Evolutionary conservation across 495 filamentous ascomycete genomes (phyloP).

Genomic region (Articulospora tetracladia): DNA sequence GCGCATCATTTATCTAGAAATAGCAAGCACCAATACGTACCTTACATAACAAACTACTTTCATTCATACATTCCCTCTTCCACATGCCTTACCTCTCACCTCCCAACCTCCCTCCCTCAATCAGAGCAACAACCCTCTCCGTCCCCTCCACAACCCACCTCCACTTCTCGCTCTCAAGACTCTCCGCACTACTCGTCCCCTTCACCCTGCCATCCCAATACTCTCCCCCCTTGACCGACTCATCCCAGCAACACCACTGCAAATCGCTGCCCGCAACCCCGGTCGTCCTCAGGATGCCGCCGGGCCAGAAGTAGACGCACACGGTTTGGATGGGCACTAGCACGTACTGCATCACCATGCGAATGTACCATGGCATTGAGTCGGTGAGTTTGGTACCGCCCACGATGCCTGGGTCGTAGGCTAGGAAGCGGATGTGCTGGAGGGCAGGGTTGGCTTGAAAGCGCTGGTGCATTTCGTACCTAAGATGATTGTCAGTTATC

Average conservation of each 20-base stretch:
- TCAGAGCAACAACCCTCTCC: background rate
- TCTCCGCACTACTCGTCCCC: background rate
- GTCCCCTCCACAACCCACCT: no score
- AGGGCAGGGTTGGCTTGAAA: background rate
- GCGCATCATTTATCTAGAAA: no score
- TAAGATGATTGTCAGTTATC: no score
- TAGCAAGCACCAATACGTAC: no score
- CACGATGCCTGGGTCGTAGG: conserved; percentile 1
- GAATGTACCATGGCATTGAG: background rate
- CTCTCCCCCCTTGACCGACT: background rate
- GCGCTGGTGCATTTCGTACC: conserved; percentile 4
- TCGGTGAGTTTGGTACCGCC: conserved; percentile 1
- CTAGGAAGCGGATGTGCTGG: background rate
- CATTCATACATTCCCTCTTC: no score
- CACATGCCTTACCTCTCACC: background rate
- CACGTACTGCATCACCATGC: background rate
- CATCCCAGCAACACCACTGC: conserved; percentile 8
- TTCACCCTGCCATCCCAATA: conserved; percentile 1
- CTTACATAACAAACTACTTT: no score
- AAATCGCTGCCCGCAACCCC: background rate
- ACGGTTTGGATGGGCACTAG: background rate
- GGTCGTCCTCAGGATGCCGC: conserved; percentile 2
- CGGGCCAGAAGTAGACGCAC: background rate
- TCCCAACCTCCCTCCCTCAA: background rate
- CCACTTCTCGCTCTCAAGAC: background rate